Conservation (phyloP, 2,329 filamentous ascomycete genomes). For the Onygenales sp. region DNA sequence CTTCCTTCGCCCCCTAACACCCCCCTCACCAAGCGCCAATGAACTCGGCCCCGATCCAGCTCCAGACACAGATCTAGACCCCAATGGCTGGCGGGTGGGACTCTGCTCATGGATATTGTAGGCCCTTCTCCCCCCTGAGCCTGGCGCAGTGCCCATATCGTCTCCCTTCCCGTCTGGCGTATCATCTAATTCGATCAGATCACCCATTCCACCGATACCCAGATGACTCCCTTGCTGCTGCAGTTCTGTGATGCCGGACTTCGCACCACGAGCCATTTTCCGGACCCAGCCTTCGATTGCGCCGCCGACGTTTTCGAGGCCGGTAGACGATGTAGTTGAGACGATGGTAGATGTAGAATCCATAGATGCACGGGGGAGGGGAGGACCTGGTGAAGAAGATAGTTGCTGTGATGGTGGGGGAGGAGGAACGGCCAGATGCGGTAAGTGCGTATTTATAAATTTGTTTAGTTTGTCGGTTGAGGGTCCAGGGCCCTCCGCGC, state of each 20-base stretch:
- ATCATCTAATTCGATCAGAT: constrained; percentile 36
- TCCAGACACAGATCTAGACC: too few species aligned
- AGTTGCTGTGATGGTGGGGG: constrained; percentile 47
- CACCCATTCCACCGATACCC: constrained; percentile 25
- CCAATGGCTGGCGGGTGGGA: too few species aligned
- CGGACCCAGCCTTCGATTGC: constrained; percentile 86
- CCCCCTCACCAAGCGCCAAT: too few species aligned
- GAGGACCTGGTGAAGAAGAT: constrained; percentile 22
- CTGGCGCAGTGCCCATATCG: background rate
- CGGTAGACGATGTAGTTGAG: constrained; percentile 28
- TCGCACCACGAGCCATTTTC: constrained; percentile 54
- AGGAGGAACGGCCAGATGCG: constrained; percentile 61
- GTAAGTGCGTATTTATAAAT: constrained; percentile 74
- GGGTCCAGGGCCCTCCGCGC: constrained; percentile 49
- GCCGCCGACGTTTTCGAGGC: constrained; percentile 73
- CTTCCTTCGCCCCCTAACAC: too few species aligned
- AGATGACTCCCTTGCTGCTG: constrained; percentile 22
- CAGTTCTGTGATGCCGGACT: constrained; percentile 29
- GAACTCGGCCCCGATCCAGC: too few species aligned
- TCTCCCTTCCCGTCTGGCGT: constrained; percentile 14
- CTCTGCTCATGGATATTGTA: too few species aligned
- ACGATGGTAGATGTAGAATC: constrained; percentile 22
- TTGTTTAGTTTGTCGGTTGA: constrained; percentile 76
- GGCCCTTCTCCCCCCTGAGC: too few species aligned
- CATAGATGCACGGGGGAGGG: constrained; percentile 23